Evolutionary conservation across 257 asterid genomes (phyloP).

Genomic region (Voacanga thouarsii): DNA sequence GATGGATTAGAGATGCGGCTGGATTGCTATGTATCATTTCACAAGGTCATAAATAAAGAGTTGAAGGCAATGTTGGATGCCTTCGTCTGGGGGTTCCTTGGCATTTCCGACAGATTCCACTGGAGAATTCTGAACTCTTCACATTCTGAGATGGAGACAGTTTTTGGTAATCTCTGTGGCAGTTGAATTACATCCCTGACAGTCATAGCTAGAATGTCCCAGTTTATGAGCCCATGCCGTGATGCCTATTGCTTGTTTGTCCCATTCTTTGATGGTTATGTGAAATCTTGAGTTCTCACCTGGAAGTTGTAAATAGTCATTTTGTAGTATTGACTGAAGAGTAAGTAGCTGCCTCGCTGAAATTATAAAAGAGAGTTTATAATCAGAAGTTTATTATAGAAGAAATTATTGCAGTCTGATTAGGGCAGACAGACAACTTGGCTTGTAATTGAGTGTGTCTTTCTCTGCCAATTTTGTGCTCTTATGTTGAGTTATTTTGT

Average conservation of each 20-base stretch:
- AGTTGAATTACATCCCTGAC: background rate
- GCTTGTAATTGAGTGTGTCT: background rate
- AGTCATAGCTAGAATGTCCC: background rate
- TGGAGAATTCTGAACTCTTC: background rate
- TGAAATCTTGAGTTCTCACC: background rate
- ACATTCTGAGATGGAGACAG: constrained; percentile 3
- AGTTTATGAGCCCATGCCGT: background rate
- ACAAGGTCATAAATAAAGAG: background rate
- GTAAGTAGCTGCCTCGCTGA: background rate
- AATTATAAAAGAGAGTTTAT: background rate
- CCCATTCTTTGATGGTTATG: background rate
- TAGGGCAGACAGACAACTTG: background rate
- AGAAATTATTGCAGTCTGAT: background rate
- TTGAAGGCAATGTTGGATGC: background rate
- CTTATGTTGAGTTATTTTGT: background rate
- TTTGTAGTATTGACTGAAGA: background rate
- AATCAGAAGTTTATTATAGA: background rate
- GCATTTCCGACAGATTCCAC: background rate
- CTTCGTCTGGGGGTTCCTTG: too few relatives aligned
- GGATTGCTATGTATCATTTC: background rate
- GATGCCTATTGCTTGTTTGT: background rate
- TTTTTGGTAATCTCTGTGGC: background rate
- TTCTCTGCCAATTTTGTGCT: background rate
- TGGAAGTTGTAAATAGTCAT: constrained; percentile 15
- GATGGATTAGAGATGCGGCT: constrained; percentile 3